These are phyloP conservation scores for Stentor coeruleus DNA, from an alignment of 73 alveolate genomes.

Conservation along the genomic window DNA sequence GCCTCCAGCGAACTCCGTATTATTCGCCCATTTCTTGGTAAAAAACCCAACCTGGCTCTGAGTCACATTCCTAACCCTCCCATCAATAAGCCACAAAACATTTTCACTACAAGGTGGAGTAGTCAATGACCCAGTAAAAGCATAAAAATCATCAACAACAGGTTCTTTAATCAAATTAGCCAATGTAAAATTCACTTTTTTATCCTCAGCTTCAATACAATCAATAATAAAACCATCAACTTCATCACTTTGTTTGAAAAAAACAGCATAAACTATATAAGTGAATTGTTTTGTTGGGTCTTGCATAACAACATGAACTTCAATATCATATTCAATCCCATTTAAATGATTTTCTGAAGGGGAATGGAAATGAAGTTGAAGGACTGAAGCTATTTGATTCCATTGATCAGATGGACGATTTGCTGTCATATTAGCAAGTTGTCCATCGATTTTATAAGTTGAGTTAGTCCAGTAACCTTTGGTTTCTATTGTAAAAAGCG, in stretches of 20 bases:
- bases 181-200: too few relatives aligned
- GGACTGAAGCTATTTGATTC: too few relatives aligned
- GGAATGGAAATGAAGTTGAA: conserved; percentile 67
- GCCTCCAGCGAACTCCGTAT: conserved; percentile 38
- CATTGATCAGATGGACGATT: too few relatives aligned
- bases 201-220: not conserved
- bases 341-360: conserved; percentile 49
- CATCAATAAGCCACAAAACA: conserved; percentile 62
- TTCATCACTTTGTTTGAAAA: not conserved
- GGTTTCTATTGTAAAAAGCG: too few relatives aligned
- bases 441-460: too few relatives aligned
- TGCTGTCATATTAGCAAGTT: too few relatives aligned
- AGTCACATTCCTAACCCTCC: conserved; percentile 33
- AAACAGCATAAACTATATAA: not conserved
- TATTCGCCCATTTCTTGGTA: conserved; percentile 36
- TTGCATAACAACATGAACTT: conserved; percentile 52
- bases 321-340: conserved; percentile 48
- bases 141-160: conserved; percentile 40
- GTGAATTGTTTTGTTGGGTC: not conserved
- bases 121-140: conserved; percentile 75
- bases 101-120: conserved; percentile 77
- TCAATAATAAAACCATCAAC: not conserved
- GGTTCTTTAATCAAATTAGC: not conserved
- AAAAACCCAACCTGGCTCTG: conserved; percentile 44
- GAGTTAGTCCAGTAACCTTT: too few relatives aligned